phyloP scores from a whole-genome alignment of 768 basidiomycete species.

The Coprinopsis strossmayeri region DNA sequence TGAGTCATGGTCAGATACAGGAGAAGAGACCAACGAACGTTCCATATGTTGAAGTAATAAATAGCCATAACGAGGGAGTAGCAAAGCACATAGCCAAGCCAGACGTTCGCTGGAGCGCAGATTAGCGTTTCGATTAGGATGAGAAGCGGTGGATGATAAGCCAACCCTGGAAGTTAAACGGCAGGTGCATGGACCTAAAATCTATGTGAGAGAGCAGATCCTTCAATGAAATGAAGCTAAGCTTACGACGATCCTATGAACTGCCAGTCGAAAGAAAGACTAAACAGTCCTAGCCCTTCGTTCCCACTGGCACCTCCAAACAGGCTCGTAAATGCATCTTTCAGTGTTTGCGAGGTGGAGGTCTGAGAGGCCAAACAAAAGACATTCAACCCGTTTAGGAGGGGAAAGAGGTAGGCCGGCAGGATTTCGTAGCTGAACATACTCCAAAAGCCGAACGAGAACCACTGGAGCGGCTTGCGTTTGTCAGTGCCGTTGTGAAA shows the following conservation, averaged over 20 bases:
- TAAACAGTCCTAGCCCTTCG: constrained; percentile 58
- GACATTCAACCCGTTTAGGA: constrained; percentile 53
- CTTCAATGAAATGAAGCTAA: background rate
- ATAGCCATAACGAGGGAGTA: constrained; percentile 48
- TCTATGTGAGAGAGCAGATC: background rate
- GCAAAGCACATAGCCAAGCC: constrained; percentile 47
- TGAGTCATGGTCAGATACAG: background rate
- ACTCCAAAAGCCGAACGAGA: constrained; percentile 42
- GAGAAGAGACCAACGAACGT: constrained; percentile 27
- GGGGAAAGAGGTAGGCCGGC: constrained; percentile 55
- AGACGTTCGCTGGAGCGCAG: constrained; percentile 42
- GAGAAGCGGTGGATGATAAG: background rate
- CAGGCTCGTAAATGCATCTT: constrained; percentile 49
- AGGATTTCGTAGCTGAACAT: constrained; percentile 51
- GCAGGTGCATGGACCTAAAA: constrained; percentile 44
- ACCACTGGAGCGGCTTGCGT: constrained; percentile 42
- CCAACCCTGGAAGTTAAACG: constrained; percentile 49
- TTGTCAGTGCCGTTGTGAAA: constrained; percentile 42
- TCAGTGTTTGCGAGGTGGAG: constrained; percentile 29
- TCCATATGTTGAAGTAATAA: constrained; percentile 61
- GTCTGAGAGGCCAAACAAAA: constrained; percentile 56
- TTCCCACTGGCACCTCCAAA: constrained; percentile 66
- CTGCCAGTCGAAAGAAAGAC: constrained; percentile 65
- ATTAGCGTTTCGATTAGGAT: background rate
- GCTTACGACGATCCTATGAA: constrained; percentile 44